Conservation (phyloP, 768 basidiomycete genomes). For the Boletus pseudo-olivaceus region DNA sequence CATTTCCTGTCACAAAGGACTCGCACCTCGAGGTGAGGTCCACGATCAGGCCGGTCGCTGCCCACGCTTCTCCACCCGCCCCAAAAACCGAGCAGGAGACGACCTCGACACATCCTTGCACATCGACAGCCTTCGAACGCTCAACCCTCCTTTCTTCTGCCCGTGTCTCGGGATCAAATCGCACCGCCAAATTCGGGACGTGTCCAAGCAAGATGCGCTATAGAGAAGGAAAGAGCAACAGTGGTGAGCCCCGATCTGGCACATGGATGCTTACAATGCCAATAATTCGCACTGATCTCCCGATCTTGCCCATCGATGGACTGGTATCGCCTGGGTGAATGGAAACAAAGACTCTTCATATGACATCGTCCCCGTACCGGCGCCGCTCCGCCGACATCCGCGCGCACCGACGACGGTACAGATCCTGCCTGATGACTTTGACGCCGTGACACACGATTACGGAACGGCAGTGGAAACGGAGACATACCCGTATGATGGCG, state of each 20-base stretch:
- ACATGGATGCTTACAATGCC: not conserved
- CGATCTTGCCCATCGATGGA: conserved; percentile 16
- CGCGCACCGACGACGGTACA: conserved; percentile 33
- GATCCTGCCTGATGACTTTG: conserved; percentile 30
- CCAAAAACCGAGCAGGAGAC: not conserved
- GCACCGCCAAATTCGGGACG: not conserved
- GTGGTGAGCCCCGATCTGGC: conserved; percentile 21
- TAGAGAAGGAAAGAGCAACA: conserved; percentile 26
- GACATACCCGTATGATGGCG: conserved; percentile 18
- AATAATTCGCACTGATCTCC: conserved; percentile 7
- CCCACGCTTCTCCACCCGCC: not conserved
- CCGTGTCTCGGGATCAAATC: not conserved
- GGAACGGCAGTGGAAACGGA: conserved; percentile 27
- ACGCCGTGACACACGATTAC: conserved; percentile 28
- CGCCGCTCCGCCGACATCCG: conserved; percentile 20
- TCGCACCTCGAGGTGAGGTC: conserved; percentile 6
- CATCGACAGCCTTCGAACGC: not conserved
- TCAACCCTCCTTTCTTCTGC: not conserved
- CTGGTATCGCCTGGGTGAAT: not conserved
- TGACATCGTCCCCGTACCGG: conserved; percentile 25
- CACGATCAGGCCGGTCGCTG: not conserved
- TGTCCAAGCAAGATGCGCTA: conserved; percentile 18
- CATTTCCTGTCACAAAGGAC: conserved; percentile 18
- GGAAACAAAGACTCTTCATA: conserved; percentile 30
- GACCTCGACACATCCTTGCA: not conserved